A percentile compares a stretch with the other conserved stretches of the same genome.
Evolutionary conservation across 306 rosid species (phyloP).

Genomic region (Casuarina cunninghamiana): DNA sequence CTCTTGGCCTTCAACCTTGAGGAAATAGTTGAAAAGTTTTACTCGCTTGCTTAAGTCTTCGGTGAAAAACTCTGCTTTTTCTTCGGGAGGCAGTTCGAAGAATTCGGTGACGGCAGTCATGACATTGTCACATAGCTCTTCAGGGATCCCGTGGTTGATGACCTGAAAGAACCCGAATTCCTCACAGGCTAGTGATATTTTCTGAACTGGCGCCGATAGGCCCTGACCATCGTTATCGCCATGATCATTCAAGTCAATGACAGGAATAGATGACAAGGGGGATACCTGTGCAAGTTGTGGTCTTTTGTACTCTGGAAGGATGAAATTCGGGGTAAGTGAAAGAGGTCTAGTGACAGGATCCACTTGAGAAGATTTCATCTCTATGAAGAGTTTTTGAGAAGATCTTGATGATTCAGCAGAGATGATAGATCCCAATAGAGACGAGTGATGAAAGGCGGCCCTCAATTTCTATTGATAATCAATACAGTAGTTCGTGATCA

Average conservation of each 20-base stretch:
- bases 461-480: too few relatives aligned
- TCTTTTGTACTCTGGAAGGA: constrained; percentile 41
- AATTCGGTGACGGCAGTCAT: constrained; percentile 29
- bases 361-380: constrained; percentile 12
- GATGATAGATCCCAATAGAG: too few relatives aligned
- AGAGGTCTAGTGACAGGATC: constrained; percentile 26
- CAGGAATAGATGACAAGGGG: constrained; percentile 37
- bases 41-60: constrained; percentile 34
- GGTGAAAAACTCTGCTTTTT: constrained; percentile 28
- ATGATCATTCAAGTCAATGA: constrained; percentile 38
- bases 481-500: too few relatives aligned
- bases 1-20: constrained; percentile 28
- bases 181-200: constrained; percentile 47
- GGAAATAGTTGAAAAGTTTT: constrained; percentile 29
- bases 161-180: constrained; percentile 49
- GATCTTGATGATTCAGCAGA: too few relatives aligned
- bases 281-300: constrained; percentile 46
- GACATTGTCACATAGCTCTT: constrained; percentile 33
- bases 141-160: constrained; percentile 53
- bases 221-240: not conserved
- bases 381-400: too few relatives aligned
- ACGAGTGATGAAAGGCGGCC: too few relatives aligned
- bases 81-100: constrained; percentile 42
- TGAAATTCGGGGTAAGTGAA: constrained; percentile 32
- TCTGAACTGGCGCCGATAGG: constrained; percentile 24